These are phyloP conservation scores for Thelephora terrestris DNA, from an alignment of 1,284 basidiomycete species.

Conservation along the genomic window DNA sequence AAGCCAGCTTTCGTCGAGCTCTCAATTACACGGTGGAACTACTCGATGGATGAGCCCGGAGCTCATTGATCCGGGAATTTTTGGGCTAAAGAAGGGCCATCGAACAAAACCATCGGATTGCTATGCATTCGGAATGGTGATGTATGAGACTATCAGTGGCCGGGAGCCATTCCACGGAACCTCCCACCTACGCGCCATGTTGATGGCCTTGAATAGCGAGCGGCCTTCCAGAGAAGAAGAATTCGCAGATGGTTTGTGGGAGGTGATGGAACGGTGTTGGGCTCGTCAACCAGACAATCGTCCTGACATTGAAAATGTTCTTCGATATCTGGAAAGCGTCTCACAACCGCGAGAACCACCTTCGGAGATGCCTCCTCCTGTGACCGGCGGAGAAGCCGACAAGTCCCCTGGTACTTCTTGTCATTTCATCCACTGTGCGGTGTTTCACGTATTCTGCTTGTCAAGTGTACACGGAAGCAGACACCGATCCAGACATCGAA, in stretches of 20 bases:
- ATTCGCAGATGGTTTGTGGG: neutral
- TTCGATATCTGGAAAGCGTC: neutral
- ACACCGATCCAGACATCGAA: too few relatives aligned
- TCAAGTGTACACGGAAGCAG: too few relatives aligned
- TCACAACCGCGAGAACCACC: too few relatives aligned
- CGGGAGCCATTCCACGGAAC: neutral
- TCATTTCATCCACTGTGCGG: too few relatives aligned
- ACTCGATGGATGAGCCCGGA: neutral
- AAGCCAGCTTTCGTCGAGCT: neutral
- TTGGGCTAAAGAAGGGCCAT: neutral
- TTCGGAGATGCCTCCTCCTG: too few relatives aligned
- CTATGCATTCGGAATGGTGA: neutral
- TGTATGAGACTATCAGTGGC: neutral
- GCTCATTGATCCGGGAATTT: neutral
- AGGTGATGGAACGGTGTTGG: neutral
- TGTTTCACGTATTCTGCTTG: too few relatives aligned
- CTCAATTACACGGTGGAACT: neutral
- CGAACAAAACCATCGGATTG: neutral
- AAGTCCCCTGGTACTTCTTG: too few relatives aligned
- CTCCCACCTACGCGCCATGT: too few relatives aligned
- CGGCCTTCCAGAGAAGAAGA: neutral
- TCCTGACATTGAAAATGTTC: neutral
- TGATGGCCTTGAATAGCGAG: neutral
- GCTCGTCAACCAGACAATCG: neutral
- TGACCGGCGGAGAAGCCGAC: too few relatives aligned